phyloP scores from a whole-genome alignment of 1,284 basidiomycete species.

The Phylloporus sp. region DNA sequence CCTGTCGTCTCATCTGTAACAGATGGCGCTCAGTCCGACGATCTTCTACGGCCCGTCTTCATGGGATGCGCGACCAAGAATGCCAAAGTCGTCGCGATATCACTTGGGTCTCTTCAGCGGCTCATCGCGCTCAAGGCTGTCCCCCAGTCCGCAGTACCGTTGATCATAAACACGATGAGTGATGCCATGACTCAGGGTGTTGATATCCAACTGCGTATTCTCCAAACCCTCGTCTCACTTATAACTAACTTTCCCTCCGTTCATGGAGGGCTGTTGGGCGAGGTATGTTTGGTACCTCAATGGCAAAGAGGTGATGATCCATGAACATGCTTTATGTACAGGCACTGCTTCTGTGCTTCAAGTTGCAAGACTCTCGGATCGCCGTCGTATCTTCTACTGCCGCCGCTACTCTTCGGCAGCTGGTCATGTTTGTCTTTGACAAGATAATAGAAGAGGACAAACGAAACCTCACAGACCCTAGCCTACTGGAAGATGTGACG shows the following conservation, averaged over 20 bases:
- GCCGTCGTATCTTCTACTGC: constrained; percentile 97
- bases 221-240: constrained; percentile 89
- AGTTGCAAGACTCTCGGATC: constrained; percentile 92
- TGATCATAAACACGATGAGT: constrained; percentile 83
- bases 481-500: constrained; percentile 51
- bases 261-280: constrained; percentile 81
- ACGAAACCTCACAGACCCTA: constrained; percentile 46
- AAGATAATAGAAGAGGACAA: constrained; percentile 87
- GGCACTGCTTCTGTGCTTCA: constrained; percentile 93
- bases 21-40: constrained; percentile 84
- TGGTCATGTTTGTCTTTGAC: constrained; percentile 98
- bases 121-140: constrained; percentile 89
- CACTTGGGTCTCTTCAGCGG: constrained; percentile 90
- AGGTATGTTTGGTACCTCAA: constrained; percentile 57
- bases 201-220: constrained; percentile 91
- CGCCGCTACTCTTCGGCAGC: constrained; percentile 93
- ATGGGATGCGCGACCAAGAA: constrained; percentile 95
- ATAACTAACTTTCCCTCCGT: constrained; percentile 87
- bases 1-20: constrained; percentile 19
- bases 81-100: constrained; percentile 92
- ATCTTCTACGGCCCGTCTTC: constrained; percentile 88
- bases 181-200: constrained; percentile 92
- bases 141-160: constrained; percentile 78
- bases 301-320: not conserved
- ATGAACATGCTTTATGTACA: constrained; percentile 39